phyloP scores from a whole-genome alignment of 441 rosid species.

The Croton laevigatus region DNA sequence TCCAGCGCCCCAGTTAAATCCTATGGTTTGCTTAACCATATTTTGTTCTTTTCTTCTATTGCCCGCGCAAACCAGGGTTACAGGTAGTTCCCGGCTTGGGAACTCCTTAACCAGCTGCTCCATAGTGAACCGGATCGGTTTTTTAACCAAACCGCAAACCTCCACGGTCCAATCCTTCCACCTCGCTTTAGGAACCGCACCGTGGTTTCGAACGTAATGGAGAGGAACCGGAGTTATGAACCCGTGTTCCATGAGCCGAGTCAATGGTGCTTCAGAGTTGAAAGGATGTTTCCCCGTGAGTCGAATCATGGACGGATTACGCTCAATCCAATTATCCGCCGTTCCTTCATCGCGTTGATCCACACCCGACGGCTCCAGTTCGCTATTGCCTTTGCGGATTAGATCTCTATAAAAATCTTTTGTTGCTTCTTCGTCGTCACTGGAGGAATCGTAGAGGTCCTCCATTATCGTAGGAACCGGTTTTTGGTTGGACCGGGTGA shows the following conservation, averaged over 20 bases:
- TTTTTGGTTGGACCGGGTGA: conserved; percentile 18
- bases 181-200: conserved; percentile 56
- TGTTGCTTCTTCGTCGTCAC: conserved; percentile 46
- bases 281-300: conserved; percentile 95
- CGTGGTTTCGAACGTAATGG: conserved; percentile 92
- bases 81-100: conserved; percentile 63
- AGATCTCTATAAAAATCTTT: conserved; percentile 36
- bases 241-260: conserved; percentile 84
- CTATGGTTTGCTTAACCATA: conserved; percentile 76
- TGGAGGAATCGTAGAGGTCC: conserved; percentile 31
- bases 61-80: conserved; percentile 81
- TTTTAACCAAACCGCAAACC: conserved; percentile 65
- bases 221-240: conserved; percentile 91
- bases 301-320: conserved; percentile 75
- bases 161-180: conserved; percentile 81
- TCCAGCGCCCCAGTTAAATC: conserved; percentile 92
- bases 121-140: conserved; percentile 64
- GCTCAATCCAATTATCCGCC: conserved; percentile 71
- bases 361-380: conserved; percentile 59
- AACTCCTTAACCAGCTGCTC: conserved; percentile 67
- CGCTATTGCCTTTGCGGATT: conserved; percentile 47
- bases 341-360: conserved; percentile 71
- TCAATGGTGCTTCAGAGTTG: conserved; percentile 73
- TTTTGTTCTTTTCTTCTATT: conserved; percentile 91
- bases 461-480: conserved; percentile 16